phyloP scores from a whole-genome alignment of 1,284 basidiomycete genomes.

The Ustilago sp. region DNA sequence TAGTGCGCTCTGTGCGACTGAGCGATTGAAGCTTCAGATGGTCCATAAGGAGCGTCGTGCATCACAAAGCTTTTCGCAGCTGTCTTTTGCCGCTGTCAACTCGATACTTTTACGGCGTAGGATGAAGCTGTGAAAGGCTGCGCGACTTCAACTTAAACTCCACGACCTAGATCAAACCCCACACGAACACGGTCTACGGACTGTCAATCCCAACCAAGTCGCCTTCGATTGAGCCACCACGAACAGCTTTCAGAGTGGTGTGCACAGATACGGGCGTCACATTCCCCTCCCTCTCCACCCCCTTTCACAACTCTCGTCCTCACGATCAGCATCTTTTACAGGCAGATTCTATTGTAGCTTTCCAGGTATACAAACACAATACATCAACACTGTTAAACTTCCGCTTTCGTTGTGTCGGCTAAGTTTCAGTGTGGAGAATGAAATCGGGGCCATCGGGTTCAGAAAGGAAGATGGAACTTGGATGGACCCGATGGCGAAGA shows the following conservation, averaged over 20 bases:
- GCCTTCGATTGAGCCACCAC: constrained; percentile 55
- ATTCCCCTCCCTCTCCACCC: constrained; percentile 1
- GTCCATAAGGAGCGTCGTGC: constrained; percentile 10
- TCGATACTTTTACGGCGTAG: constrained; percentile 9
- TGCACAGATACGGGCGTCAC: constrained; percentile 59
- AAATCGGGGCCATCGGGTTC: constrained; percentile 3
- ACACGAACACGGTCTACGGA: constrained; percentile 3
- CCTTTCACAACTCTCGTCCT: not conserved
- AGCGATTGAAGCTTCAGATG: not conserved
- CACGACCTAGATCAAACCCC: constrained; percentile 23
- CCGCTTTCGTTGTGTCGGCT: not conserved
- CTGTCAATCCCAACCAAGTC: constrained; percentile 13
- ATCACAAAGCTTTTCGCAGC: not conserved
- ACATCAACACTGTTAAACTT: not conserved
- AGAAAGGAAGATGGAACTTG: too few species aligned
- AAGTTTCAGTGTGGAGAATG: not conserved
- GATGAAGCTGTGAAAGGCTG: not conserved
- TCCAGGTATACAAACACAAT: not conserved
- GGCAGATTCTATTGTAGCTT: not conserved
- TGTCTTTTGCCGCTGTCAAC: constrained; percentile 11
- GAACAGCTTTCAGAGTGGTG: constrained; percentile 41
- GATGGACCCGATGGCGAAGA: too few species aligned
- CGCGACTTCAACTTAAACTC: not conserved
- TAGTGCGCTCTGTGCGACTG: not conserved
- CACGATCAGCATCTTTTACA: not conserved